Base-by-base conservation (phyloP, 1,284 basidiomycete genomes). In the Microbotryum scabiosae region DNA sequence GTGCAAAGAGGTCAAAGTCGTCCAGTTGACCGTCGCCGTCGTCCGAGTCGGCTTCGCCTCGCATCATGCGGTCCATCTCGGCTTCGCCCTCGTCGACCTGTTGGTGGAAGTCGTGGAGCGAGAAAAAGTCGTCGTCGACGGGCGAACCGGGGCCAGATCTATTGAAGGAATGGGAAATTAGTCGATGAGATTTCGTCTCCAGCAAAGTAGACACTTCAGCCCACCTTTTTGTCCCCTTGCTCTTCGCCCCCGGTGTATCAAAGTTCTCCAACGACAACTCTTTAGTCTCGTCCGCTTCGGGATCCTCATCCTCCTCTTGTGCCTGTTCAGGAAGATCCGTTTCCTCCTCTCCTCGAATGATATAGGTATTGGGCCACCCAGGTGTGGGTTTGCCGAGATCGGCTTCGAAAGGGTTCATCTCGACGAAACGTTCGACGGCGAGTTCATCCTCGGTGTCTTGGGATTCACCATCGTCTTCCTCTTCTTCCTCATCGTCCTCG, bases 121-220 rank as follows among this genome's bases (percentile, higher is more conserved):
- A 84, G 76, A 98, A 98, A 78, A 98, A 97, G 28, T 82, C 84
- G 74, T 97, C 94, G 75, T 97, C 87, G n/a, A 97, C 82, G 14
- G 59, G 60, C 1, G 69, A 69, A 2, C 61, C 36, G 1, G 62
- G 63, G 2, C 63, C 61, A 26, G 56, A 12, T 0, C 60, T 46
- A 16, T 61, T 56, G 25, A 18, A n/a, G 26, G 44, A 3, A 3
- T 36, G 12, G 23, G 18, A 44, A 21, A 14, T 28, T 7, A 18
- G 6, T 9, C 28, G 14, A 20, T 43, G 16, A 0, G 23, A 30
- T 12, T 18, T 55, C 36, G 46, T 41, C 36, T 18, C 36, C 9
- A 44, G 14, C 41, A 28, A 20, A 20, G 20, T 56, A 23, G 9
- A 18, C 18, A 16, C 20, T 28, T 32, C 12, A 25, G 43, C 51